A percentile compares a stretch with the other conserved stretches of the same genome.
These are phyloP conservation scores for Colletotrichum eremochloae DNA, from an alignment of 2,329 filamentous ascomycete species.

Conservation along the genomic window DNA sequence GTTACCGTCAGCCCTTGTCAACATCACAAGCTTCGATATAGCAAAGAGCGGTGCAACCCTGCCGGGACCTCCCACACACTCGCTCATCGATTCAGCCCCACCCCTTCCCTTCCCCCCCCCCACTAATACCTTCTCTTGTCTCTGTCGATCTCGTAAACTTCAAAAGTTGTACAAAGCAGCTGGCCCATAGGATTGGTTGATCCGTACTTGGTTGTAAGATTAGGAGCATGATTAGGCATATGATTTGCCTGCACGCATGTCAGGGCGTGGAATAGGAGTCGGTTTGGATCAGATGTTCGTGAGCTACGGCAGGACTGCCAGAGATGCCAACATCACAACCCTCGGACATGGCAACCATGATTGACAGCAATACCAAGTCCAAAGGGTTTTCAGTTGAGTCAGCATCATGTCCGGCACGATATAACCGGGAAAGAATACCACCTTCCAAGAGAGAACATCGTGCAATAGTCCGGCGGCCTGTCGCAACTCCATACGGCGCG, in stretches of 20 bases:
- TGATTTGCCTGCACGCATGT: background rate
- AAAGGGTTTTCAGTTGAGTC: constrained; percentile 8
- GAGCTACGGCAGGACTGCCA: background rate
- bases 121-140: background rate
- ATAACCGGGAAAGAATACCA: constrained; percentile 35
- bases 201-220: background rate
- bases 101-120: too few relatives aligned
- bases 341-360: background rate
- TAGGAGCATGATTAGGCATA: background rate
- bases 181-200: background rate
- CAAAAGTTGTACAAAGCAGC: background rate
- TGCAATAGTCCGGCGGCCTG: constrained; percentile 24
- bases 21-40: constrained; percentile 19
- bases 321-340: constrained; percentile 16
- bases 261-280: background rate
- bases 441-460: constrained; percentile 41
- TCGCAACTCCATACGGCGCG: constrained; percentile 22
- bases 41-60: background rate
- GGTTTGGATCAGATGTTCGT: background rate
- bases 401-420: constrained; percentile 31
- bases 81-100: background rate
- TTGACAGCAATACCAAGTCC: background rate
- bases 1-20: constrained; percentile 5
- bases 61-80: background rate
- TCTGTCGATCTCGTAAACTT: background rate